These are phyloP conservation scores for Russula sp. DNA, from an alignment of 768 basidiomycete species.

Conservation along the genomic window DNA sequence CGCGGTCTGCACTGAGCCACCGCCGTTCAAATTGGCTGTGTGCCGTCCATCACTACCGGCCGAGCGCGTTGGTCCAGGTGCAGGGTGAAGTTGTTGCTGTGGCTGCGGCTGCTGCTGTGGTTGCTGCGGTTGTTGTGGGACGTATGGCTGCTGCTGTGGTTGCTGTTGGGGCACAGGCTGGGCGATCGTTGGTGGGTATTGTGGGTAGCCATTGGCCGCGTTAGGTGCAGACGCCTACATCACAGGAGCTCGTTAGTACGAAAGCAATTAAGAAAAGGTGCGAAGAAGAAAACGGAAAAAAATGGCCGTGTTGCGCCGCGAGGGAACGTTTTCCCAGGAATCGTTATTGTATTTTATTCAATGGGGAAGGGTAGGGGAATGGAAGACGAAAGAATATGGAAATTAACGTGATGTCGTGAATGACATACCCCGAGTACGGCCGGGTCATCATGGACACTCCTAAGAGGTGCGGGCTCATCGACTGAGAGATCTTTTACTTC, in stretches of 20 bases:
- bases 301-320: slow-evolving; percentile 50
- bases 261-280: slow-evolving; percentile 17
- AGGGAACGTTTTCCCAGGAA: slow-evolving; percentile 46
- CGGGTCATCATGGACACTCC: slow-evolving; percentile 79
- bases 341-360: slow-evolving; percentile 40
- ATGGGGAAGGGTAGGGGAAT: slow-evolving; percentile 36
- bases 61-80: slow-evolving; percentile 19
- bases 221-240: slow-evolving; percentile 51
- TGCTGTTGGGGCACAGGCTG: slow-evolving; percentile 32
- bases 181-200: slow-evolving; percentile 31
- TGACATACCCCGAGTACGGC: slow-evolving; percentile 73
- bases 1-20: slow-evolving; percentile 63
- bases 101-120: slow-evolving; percentile 25
- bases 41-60: slow-evolving; percentile 35
- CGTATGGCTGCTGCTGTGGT: slow-evolving; percentile 31
- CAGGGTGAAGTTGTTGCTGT: slow-evolving; percentile 10
- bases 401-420: slow-evolving; percentile 5
- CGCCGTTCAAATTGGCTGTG: slow-evolving; percentile 35
- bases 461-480: slow-evolving; percentile 56
- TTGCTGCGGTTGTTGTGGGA: slow-evolving; percentile 30
- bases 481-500: slow-evolving; percentile 89
- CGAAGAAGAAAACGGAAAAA: slow-evolving; percentile 56
- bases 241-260: slow-evolving; percentile 21
- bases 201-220: slow-evolving; percentile 32
- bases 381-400: slow-evolving; percentile 25